Conservation (phyloP, 305 asterid genomes). For the Euphrasia arctica region DNA sequence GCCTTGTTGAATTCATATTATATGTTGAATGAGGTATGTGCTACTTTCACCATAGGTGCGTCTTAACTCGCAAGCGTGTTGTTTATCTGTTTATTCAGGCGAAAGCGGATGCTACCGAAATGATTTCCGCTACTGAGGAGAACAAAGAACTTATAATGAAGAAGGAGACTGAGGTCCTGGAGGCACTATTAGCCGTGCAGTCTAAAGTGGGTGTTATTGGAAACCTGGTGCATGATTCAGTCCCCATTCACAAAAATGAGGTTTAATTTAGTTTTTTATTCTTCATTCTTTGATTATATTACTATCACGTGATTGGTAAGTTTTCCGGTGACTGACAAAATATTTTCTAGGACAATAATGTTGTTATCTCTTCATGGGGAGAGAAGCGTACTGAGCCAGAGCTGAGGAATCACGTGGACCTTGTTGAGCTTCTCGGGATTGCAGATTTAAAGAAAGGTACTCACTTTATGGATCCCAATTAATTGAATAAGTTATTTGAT, state of each 20-base stretch:
- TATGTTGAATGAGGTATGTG: background rate
- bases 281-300: constrained; percentile 32
- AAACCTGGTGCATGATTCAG: constrained; percentile 90
- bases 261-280: background rate
- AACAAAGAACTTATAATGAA: constrained; percentile 30
- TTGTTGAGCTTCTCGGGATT: constrained; percentile 68
- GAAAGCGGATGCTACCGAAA: background rate
- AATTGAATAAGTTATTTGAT: background rate
- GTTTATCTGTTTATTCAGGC: constrained; percentile 9
- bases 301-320: background rate
- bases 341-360: constrained; percentile 22
- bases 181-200: constrained; percentile 60
- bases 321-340: constrained; percentile 15
- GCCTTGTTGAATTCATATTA: too few relatives aligned
- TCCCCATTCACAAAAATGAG: constrained; percentile 20
- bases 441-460: constrained; percentile 75
- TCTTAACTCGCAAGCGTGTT: background rate
- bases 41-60: background rate
- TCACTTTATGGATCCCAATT: constrained; percentile 33
- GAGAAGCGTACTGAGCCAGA: constrained; percentile 63
- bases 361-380: constrained; percentile 69
- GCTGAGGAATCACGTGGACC: constrained; percentile 93
- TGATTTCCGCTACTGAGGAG: constrained; percentile 2
- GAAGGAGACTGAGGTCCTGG: constrained; percentile 69
- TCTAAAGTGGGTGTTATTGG: constrained; percentile 61